Base-by-base conservation (phyloP, 768 basidiomycete genomes). In the Boletus reticuloceps region DNA sequence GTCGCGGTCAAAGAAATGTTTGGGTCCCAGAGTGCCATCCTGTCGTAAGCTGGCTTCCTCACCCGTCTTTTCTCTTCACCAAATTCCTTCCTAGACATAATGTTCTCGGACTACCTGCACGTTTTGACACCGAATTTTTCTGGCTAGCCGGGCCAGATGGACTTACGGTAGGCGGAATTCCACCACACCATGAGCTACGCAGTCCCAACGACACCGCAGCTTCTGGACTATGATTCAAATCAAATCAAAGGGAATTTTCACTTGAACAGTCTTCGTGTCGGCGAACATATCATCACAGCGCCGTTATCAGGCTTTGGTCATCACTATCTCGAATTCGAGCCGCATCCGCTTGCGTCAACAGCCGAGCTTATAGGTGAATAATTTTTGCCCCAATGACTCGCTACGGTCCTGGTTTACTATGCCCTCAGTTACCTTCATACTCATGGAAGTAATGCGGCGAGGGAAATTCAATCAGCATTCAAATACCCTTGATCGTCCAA, bases 401-500 rank as follows among this genome's bases (percentile, higher is more conserved):
- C 47, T 31, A 27, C 12, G 19, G 19, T 36, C 27, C 45, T 41
- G 44, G 55, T 50, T 67, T 39, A 74, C 55, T 20, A 5, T 6
- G 13, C 36, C 14, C 20, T 31, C 54, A 83, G 83, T 85, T 9
- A 82, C 82, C 14, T 84, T 85, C 66, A 72, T 86, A 36, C 78
- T 86, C 69, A 80, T 86, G 76, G 84, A 86, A 64, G 80, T 84
- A 32, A 65, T 86, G 16, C 82, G 84, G 29, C 78, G 83, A 45
- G 79, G 82, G 40, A 79, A 82, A 34, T 86, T 85, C 62, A 69
- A 63, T 53, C 76, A 81, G 12, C 76, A 77, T 25, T 73, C 77
- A 6, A 83, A 78, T 54, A 66, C 71, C 6, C 78, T 80, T 39
- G 77, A 77, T 50, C 78, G 76, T 42, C 75, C 78, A 19, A 82